Base-by-base conservation (phyloP, 768 basidiomycete species). In the Aureoboletus auriporus region DNA sequence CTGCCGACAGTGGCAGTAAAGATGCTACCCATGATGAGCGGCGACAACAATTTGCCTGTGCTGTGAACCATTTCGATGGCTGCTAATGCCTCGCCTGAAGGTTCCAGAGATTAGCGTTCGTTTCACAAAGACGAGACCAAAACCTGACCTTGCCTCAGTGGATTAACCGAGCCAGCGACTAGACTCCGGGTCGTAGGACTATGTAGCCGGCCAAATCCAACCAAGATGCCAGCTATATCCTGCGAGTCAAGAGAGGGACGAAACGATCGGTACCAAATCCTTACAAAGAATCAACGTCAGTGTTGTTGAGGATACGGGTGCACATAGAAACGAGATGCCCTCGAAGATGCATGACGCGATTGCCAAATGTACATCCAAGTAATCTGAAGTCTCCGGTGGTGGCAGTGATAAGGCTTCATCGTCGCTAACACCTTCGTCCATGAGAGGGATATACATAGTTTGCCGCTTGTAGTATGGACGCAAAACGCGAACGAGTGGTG, bases 21-120 rank as follows among this genome's bases (percentile, higher is more conserved):
- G 31, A 67, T 54, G 44, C 57, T 39, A 7, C 65, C 65, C 60
- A 67, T 66, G 35, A 68, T 42, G 42, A 68, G 29, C 1, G 62
- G 62, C 3, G 67, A 68, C n/a, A 67, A 47, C 4, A 55, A 9
- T 2, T 8, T 8, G 20, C 60, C 65, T 3, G 53, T 47, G 16
- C 49, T 52, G 11, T 47, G 16, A 4, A 64, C 54, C 51, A 68
- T 67, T 26, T 60, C 60, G 31, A 68, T 37, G 1, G 60, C 62
- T 31, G 65, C 64, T 43, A 67, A 38, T 36, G 65, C 57, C 14
- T 64, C 58, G 17, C 65, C 65, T 66, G 31, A 26, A 9, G 30
- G n/a, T 1, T n/a, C 11, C 20, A 8, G 4, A 14, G 0, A 14
- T 55, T 37, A 53, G 20, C 23, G 6, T 14, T 16, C 5, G 29